Conservation (phyloP, 1,139 yeast genomes). For the Yamadazyma buinensis region DNA sequence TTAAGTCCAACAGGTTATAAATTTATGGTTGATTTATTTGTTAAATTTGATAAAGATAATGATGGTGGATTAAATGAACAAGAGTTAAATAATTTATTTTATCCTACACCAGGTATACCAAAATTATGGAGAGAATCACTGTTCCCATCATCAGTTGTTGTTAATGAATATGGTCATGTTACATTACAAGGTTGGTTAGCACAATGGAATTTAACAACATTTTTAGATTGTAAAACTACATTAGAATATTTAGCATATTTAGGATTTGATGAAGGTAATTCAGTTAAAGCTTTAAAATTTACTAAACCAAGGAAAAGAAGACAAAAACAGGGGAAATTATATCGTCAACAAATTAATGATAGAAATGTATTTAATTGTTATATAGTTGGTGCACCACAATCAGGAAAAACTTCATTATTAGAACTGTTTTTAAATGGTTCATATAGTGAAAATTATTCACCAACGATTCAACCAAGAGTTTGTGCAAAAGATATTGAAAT, state of each 20-base stretch:
- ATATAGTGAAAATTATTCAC: constrained; percentile 69
- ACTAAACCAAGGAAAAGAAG: constrained; percentile 76
- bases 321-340: constrained; percentile 59
- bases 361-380: constrained; percentile 90
- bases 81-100: constrained; percentile 66
- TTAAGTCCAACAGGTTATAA: constrained; percentile 91
- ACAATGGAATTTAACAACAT: constrained; percentile 96
- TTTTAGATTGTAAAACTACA: constrained; percentile 76
- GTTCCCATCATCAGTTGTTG: constrained; percentile 83
- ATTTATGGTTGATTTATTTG: constrained; percentile 83
- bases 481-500: constrained; percentile 94
- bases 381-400: constrained; percentile 76
- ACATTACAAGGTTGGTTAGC: constrained; percentile 98
- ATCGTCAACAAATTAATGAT: constrained; percentile 70
- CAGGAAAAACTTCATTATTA: constrained; percentile 81
- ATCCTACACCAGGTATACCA: constrained; percentile 93
- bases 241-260: constrained; percentile 84
- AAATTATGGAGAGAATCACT: constrained; percentile 77
- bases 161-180: constrained; percentile 85
- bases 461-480: constrained; percentile 74
- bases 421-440: constrained; percentile 78
- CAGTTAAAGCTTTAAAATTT: constrained; percentile 62
- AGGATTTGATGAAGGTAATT: constrained; percentile 66
- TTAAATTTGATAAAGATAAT: constrained; percentile 86
- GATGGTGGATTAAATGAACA: constrained; percentile 86